Base-by-base conservation (phyloP, 2,329 filamentous ascomycete species). In the Nemania sp. region DNA sequence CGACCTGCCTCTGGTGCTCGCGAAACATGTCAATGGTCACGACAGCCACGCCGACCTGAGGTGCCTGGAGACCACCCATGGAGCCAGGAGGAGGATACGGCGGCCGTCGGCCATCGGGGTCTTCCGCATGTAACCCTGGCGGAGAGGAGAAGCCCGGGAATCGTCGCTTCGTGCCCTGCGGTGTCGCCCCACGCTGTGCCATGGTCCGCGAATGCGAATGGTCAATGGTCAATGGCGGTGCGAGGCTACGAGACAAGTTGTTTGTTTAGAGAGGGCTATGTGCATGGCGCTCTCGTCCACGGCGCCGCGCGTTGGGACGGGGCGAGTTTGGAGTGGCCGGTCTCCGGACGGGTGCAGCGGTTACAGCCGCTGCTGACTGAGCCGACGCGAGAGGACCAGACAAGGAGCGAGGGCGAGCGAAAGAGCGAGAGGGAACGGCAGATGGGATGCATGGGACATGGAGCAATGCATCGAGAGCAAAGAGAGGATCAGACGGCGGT, bases 21-120 rank as follows among this genome's bases (percentile, higher is more conserved):
- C 54, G 55, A 42, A 60, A 60, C 55, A 60, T 60, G 23, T 60
- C 57, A 36, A 60, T 52, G 1, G 57, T 60, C 45, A 60, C 55
- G 34, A 60, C 57, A 26, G 57, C 48, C 6, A 60, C 57, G 31
- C 57, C 57, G 40, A 60, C 51, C 45, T 60, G 57, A 14, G 57
- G 57, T 7, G 57, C 48, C 24, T 60, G 57, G 23, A 60, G 55
- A 22, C 52, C 52, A 7, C 52, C 43, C 49, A 55, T 60, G 20
- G 54, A n/a, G 30, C 46, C 45, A 33, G 51, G 57, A 12, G 54
- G 52, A 15, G 49, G 55, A 37, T 56, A 49, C 15, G 52, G 57
- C n/a, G 52, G 55, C 7, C 57, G 56, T 30, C 57, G 55, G 55
- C 15, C 28, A 7, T 60, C 55, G 33, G 52, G 15, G 34, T 60